These are phyloP conservation scores for Westerdykella sp. DNA, from an alignment of 2,329 filamentous ascomycete genomes.

Conservation along the genomic window DNA sequence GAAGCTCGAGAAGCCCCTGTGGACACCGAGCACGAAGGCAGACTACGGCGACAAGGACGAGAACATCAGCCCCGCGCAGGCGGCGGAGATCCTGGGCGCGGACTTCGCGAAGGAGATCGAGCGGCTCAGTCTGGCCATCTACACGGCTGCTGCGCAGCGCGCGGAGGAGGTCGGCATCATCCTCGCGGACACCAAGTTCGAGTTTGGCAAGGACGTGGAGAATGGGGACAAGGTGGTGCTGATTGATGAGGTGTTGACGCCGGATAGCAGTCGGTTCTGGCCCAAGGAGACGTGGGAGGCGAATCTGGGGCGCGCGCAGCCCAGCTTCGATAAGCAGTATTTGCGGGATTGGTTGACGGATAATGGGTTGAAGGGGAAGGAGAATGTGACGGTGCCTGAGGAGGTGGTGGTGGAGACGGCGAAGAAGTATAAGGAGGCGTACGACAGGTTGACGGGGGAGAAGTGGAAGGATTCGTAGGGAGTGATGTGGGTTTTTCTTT, in stretches of 20 bases:
- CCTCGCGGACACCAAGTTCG: slow-evolving; percentile 72
- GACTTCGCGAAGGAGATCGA: slow-evolving; percentile 60
- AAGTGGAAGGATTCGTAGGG: slow-evolving; percentile 3
- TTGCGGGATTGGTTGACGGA: slow-evolving; percentile 74
- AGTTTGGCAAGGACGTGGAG: slow-evolving; percentile 61
- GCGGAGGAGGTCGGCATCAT: slow-evolving; percentile 63
- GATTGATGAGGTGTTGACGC: slow-evolving; percentile 80
- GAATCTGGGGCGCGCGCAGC: slow-evolving; percentile 62
- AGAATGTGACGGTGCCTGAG: slow-evolving; percentile 64
- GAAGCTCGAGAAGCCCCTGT: slow-evolving; percentile 62
- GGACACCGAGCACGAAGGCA: slow-evolving; percentile 81
- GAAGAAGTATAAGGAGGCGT: slow-evolving; percentile 71
- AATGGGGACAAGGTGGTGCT: slow-evolving; percentile 62
- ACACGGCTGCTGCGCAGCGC: slow-evolving; percentile 57
- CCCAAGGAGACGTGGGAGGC: slow-evolving; percentile 60
- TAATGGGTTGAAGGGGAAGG: slow-evolving; percentile 68
- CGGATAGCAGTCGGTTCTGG: slow-evolving; percentile 76
- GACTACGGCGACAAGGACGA: slow-evolving; percentile 72
- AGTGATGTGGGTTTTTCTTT: not conserved
- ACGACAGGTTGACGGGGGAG: slow-evolving; percentile 59
- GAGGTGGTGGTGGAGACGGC: slow-evolving; percentile 64
- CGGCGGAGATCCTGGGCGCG: slow-evolving; percentile 57
- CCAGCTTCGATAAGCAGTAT: slow-evolving; percentile 75
- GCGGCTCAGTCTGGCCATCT: slow-evolving; percentile 58
- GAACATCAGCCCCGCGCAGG: slow-evolving; percentile 68